A percentile compares a stretch with the other conserved stretches of the same genome.
Conservation (phyloP, 371 early-diverging fungal genomes). For the Encephalitozoon hellem region DNA sequence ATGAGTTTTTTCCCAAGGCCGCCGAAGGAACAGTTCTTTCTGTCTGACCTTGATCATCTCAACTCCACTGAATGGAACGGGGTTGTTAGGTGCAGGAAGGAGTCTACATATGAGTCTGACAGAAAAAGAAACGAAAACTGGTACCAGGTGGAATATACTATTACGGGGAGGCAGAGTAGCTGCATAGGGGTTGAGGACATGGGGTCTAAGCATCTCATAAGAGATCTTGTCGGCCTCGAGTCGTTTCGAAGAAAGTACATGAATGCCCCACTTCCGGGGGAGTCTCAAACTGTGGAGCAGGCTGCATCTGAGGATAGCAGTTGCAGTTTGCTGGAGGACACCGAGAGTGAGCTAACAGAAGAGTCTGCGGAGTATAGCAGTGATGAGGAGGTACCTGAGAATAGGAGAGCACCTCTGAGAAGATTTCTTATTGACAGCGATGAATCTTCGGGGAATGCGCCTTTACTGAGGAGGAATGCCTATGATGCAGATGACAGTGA, state of each 20-base stretch:
- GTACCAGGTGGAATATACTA: neutral
- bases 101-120: constrained; percentile 4
- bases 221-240: neutral
- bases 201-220: neutral
- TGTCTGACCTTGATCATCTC: constrained; percentile 33
- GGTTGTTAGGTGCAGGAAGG: neutral
- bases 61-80: neutral
- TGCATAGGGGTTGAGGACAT: constrained; percentile 21
- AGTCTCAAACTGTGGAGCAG: neutral
- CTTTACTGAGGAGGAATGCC: neutral
- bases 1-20: neutral
- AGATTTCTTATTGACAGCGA: neutral
- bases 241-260: constrained; percentile 23
- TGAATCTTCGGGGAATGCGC: neutral
- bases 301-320: neutral
- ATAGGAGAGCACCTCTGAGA: neutral
- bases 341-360: neutral
- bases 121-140: constrained; percentile 29
- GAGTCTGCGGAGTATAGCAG: neutral
- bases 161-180: neutral
- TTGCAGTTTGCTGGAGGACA: neutral
- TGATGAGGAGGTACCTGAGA: neutral
- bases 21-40: constrained; percentile 48
- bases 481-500: neutral
- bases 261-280: neutral